Evolutionary conservation across 768 basidiomycete genomes (phyloP).

Genomic region (Macrolepiota albuminosa): DNA sequence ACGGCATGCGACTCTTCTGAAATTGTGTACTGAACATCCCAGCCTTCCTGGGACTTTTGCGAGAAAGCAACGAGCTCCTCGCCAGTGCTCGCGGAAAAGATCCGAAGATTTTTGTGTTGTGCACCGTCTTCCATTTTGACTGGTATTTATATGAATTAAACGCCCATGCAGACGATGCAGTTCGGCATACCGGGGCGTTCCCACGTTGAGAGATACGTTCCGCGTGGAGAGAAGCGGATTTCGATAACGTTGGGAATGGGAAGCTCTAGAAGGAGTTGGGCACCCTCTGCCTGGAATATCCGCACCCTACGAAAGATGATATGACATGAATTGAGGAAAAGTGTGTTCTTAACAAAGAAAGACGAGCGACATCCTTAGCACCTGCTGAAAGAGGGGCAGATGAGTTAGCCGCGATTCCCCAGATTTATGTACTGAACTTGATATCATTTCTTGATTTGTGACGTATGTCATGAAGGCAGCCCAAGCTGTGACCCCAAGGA

Average conservation of each 20-base stretch:
- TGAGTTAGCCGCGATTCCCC: too few species aligned
- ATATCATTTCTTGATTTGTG: conserved; percentile 74
- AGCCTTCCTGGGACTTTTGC: conserved; percentile 88
- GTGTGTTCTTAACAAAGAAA: neutral
- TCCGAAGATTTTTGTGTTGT: conserved; percentile 90
- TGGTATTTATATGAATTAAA: conserved; percentile 14
- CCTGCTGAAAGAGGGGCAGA: too few species aligned
- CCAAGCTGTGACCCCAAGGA: conserved; percentile 60
- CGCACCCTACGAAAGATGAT: conserved; percentile 47
- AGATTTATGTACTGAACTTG: conserved; percentile 49
- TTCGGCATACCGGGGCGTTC: conserved; percentile 68
- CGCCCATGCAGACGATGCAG: neutral
- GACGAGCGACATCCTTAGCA: too few species aligned
- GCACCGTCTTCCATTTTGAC: conserved; percentile 86
- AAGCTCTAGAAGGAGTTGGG: conserved; percentile 72
- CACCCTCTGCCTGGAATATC: conserved; percentile 72
- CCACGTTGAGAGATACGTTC: conserved; percentile 93
- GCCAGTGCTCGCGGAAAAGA: conserved; percentile 84
- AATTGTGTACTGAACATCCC: conserved; percentile 89
- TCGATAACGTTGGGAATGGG: conserved; percentile 74
- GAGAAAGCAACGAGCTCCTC: conserved; percentile 83
- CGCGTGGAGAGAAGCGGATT: conserved; percentile 87
- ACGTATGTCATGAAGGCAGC: conserved; percentile 62
- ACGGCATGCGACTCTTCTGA: conserved; percentile 78
- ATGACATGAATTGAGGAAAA: conserved; percentile 12